A percentile compares a stretch with the other conserved stretches of the same genome.
These are phyloP conservation scores for Brassica cretica DNA, from an alignment of 345 rosid genomes.

Conservation along the genomic window DNA sequence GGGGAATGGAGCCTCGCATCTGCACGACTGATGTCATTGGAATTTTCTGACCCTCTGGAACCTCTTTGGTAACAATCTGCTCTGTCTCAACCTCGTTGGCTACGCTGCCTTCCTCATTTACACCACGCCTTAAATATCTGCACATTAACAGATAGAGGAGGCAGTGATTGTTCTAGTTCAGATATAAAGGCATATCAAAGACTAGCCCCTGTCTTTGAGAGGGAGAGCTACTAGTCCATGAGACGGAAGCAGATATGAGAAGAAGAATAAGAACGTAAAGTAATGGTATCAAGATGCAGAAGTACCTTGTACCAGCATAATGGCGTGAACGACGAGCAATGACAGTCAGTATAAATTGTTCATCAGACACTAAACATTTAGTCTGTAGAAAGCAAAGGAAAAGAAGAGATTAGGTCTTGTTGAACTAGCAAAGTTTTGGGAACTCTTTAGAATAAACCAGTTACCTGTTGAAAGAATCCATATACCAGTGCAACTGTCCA, in stretches of 20 bases:
- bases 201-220: neutral
- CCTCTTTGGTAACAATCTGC: conserved; percentile 80
- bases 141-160: conserved; percentile 20
- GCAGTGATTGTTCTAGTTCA: neutral
- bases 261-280: neutral
- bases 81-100: conserved; percentile 99
- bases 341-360: conserved; percentile 61
- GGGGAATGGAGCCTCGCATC: conserved; percentile 89
- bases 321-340: conserved; percentile 94
- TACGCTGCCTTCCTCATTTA: conserved; percentile 81
- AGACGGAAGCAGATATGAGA: conserved; percentile 9
- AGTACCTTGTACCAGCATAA: conserved; percentile 96
- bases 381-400: conserved; percentile 46
- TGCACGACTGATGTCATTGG: conserved; percentile 88
- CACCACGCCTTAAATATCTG: conserved; percentile 93
- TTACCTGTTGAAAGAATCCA: conserved; percentile 95
- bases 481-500: conserved; percentile 92
- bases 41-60: conserved; percentile 54
- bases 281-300: conserved; percentile 1
- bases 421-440: conserved; percentile 16
- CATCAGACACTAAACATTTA: conserved; percentile 57
- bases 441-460: neutral
- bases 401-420: neutral
- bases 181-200: neutral
- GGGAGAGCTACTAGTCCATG: neutral